Evolutionary conservation across 345 rosid species (phyloP).

Genomic region (Citrus medica): DNA sequence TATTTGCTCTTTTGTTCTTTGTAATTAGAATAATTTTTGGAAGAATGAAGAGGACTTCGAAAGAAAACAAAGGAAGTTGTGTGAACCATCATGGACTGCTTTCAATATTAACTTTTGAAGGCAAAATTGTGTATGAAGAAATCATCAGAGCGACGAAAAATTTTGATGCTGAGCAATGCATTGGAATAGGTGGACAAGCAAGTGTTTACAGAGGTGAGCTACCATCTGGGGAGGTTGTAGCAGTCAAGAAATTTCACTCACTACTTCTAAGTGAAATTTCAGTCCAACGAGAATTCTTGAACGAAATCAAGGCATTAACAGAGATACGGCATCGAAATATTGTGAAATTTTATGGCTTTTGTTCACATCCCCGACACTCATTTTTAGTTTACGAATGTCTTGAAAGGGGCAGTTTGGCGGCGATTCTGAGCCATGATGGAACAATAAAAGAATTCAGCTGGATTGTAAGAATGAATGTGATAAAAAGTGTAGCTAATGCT

Average conservation of each 20-base stretch:
- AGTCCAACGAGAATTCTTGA: slow-evolving; percentile 15
- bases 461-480: slow-evolving; percentile 14
- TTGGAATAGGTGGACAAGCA: slow-evolving; percentile 23
- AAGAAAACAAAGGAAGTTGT: neutral
- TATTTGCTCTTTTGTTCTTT: neutral
- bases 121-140: slow-evolving; percentile 18
- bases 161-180: slow-evolving; percentile 20
- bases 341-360: slow-evolving; percentile 32
- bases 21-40: neutral
- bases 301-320: slow-evolving; percentile 19
- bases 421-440: neutral
- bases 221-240: slow-evolving; percentile 17
- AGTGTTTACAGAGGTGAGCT: neutral
- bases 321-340: slow-evolving; percentile 33
- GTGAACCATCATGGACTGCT: neutral
- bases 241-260: slow-evolving; percentile 33
- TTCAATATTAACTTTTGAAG: slow-evolving; percentile 10
- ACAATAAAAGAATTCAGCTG: slow-evolving; percentile 15
- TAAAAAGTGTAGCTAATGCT: slow-evolving; percentile 20
- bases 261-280: neutral
- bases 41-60: neutral
- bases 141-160: slow-evolving; percentile 11
- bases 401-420: slow-evolving; percentile 20
- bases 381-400: slow-evolving; percentile 38
- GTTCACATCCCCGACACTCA: slow-evolving; percentile 15